Percentiles rank a stretch among this genome's conserved stretches.
phyloP scores from a whole-genome alignment of 192 early-diverging fungal genomes.

The Coemansia erecta region DNA sequence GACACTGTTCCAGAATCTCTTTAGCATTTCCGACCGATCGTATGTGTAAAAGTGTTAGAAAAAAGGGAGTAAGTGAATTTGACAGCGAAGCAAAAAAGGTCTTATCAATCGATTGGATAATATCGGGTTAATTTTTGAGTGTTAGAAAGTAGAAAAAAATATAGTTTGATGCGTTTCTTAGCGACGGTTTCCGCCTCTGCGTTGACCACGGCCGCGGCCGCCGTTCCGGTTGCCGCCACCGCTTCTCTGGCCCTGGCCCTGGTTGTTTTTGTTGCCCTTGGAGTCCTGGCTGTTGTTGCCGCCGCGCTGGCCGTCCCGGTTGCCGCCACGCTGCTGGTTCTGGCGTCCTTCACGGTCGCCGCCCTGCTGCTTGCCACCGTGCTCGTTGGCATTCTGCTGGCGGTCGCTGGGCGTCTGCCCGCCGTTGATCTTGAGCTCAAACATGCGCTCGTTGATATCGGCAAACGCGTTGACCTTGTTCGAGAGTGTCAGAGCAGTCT shows the following conservation, averaged over 20 bases:
- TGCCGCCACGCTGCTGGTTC: conserved; percentile 38
- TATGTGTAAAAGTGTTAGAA: not conserved
- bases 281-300: conserved; percentile 7
- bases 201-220: conserved; percentile 20
- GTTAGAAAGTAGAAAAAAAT: not conserved
- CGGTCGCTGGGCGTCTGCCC: conserved; percentile 43
- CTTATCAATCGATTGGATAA: no score
- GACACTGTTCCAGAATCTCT: conserved; percentile 50
- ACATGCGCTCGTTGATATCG: conserved; percentile 87
- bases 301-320: conserved; percentile 33
- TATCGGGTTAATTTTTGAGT: not conserved
- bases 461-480: conserved; percentile 85
- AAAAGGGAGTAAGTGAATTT: not conserved
- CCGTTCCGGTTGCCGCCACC: conserved; percentile 13
- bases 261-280: conserved; percentile 4
- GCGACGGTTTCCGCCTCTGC: conserved; percentile 18
- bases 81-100: not conserved
- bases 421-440: conserved; percentile 68
- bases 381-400: conserved; percentile 33
- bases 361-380: conserved; percentile 27
- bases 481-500: conserved; percentile 79
- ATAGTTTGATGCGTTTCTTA: no score
- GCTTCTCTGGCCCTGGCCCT: conserved; percentile 20
- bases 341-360: conserved; percentile 42
- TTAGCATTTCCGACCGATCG: conserved; percentile 25